Percentiles rank a stretch among this genome's conserved stretches.
Conservation (phyloP, 2,329 filamentous ascomycete species). For the Calonectria montana region DNA sequence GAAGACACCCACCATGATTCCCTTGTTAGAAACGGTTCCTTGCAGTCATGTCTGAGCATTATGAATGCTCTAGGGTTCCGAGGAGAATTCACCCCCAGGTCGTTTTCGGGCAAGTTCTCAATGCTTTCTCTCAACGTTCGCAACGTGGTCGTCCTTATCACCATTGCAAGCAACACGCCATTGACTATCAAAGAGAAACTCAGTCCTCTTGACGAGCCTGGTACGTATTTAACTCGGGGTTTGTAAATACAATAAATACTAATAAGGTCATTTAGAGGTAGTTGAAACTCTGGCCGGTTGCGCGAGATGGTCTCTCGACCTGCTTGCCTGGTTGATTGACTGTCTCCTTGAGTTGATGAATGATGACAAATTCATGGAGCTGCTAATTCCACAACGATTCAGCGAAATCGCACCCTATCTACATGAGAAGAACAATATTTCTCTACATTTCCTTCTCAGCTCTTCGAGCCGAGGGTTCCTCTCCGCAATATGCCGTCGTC, state of each 20-base stretch:
- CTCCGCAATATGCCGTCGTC: constrained; percentile 73
- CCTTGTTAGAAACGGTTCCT: constrained; percentile 76
- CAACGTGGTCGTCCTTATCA: constrained; percentile 74
- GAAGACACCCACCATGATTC: constrained; percentile 78
- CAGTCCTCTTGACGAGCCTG: constrained; percentile 71
- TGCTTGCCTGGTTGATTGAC: constrained; percentile 73
- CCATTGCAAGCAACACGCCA: constrained; percentile 70
- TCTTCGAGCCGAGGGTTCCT: constrained; percentile 81
- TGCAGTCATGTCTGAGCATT: constrained; percentile 82
- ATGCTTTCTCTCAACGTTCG: constrained; percentile 81
- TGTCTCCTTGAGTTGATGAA: constrained; percentile 66
- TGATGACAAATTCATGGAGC: constrained; percentile 62
- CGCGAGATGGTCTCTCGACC: constrained; percentile 81
- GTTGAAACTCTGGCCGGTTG: constrained; percentile 79
- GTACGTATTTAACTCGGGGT: constrained; percentile 38
- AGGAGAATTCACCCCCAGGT: constrained; percentile 70
- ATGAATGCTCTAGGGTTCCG: constrained; percentile 82
- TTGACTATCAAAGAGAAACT: constrained; percentile 65
- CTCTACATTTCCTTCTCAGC: constrained; percentile 74
- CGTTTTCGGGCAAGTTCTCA: constrained; percentile 78
- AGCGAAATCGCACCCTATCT: constrained; percentile 63
- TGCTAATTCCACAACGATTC: constrained; percentile 61
- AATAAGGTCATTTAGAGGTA: constrained; percentile 64
- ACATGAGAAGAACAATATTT: constrained; percentile 65
- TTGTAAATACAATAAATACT: neutral